Evolutionary conservation across 345 rosid species (phyloP), one percentile per base, ranked within the genome.

Genomic region (Citrus unshiu): DNA sequence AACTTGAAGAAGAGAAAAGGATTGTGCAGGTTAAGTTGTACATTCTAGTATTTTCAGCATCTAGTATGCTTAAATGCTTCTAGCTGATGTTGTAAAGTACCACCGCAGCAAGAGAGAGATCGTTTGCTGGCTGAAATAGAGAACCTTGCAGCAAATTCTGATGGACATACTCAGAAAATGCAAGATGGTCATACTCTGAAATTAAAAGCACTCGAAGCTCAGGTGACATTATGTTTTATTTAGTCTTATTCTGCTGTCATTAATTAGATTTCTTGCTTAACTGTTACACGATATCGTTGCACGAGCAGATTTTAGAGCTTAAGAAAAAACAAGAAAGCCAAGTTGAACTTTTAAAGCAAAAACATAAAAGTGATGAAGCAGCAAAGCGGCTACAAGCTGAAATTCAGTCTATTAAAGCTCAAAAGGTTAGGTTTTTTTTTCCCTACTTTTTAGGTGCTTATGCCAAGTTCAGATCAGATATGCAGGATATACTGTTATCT

Each of bases 321-420:
- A 93, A 85, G 88, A 93, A 89, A 85, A 92, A 88, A 86, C 90
- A 90, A 84, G 93, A 93, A 82, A 90, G 79, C 82, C 97, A 89
- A 78, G 93, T 91, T 70, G 91, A 90, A 81, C 83, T 88, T 70
- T 75, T 88, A 30, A 93, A 88, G 89, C 93, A 91, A 81, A 93
- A 93, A 82, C 90, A 91, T 70, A 93, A 88, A 83, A 90, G 95
- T 85, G 97, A 93, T 77, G 94, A 89, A 72, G 93, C 94, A 43
- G 88, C 94, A 68, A 91, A 86, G 80, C 86, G 93, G 37, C 87
- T 93, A 78, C 92, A 86, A 82, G 84, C 85, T 80, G 97, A 93
- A 85, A 93, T 93, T 81, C 94, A 91, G 73, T 83, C 78, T 82
- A 93, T 91, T 8, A 93, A 93, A 83, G 80, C 94, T 71, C 97